These are phyloP conservation scores for Sporobolomyces roseus DNA, from an alignment of 768 basidiomycete genomes.

Conservation along the genomic window DNA sequence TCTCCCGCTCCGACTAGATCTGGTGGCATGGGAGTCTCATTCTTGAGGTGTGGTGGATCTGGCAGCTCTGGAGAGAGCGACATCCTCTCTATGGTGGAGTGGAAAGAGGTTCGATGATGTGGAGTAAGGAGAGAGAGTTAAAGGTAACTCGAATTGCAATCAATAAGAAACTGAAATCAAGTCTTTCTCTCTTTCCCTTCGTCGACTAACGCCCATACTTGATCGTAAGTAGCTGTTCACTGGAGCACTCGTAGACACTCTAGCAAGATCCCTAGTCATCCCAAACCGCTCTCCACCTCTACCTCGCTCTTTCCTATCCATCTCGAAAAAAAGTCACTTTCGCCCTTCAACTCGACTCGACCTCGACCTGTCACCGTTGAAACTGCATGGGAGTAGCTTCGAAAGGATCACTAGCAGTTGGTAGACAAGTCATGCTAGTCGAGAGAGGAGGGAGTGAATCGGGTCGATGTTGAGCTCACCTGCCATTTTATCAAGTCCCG, in stretches of 20 bases:
- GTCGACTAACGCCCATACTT: neutral
- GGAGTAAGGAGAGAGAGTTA: neutral
- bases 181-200: neutral
- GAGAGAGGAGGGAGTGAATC: no score
- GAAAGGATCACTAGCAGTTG: no score
- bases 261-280: neutral
- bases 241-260: neutral
- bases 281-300: neutral
- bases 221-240: neutral
- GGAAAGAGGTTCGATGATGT: neutral
- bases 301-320: neutral
- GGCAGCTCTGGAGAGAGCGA: constrained; percentile 20
- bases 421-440: no score
- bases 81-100: neutral
- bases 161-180: no score
- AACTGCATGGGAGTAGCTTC: no score
- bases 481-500: no score
- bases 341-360: neutral
- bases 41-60: constrained; percentile 12
- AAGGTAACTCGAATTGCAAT: neutral
- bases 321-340: neutral
- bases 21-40: constrained; percentile 7
- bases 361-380: neutral
- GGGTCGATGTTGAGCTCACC: no score
- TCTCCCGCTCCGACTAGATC: constrained; percentile 13